Evolutionary conservation across 139 green algal genomes (phyloP).

Genomic region (Closterium sp.): DNA sequence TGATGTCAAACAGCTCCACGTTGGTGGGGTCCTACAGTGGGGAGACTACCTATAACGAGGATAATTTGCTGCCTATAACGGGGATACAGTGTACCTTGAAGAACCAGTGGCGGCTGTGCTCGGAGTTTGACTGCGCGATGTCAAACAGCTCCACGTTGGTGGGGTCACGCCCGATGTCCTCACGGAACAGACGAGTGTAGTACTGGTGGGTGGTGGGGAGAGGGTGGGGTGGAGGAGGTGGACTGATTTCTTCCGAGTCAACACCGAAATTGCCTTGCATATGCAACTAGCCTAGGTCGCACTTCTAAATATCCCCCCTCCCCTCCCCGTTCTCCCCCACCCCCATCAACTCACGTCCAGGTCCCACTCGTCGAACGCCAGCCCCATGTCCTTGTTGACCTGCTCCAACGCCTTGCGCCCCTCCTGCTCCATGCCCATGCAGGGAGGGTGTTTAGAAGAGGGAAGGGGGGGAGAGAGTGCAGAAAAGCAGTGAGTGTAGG

Average conservation of each 20-base stretch:
- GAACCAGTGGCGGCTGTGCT: conserved; percentile 71
- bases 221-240: too few relatives aligned
- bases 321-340: not conserved
- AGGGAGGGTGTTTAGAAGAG: not conserved
- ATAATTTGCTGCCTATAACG: conserved; percentile 69
- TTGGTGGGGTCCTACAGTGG: conserved; percentile 86
- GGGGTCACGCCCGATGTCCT: conserved; percentile 91
- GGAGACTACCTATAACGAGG: not conserved
- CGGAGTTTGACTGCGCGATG: conserved; percentile 93
- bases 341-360: conserved; percentile 12
- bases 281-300: too few relatives aligned
- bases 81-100: conserved; percentile 63
- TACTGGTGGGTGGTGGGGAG: conserved; percentile 23
- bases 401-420: conserved; percentile 23
- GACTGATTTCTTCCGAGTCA: too few relatives aligned
- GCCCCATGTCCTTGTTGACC: conserved; percentile 67
- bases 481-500: not conserved
- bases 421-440: conserved; percentile 4
- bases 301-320: too few relatives aligned
- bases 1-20: conserved; percentile 99
- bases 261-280: not conserved
- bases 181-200: conserved; percentile 58
- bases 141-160: conserved; percentile 99
- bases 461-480: not conserved
- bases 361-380: conserved; percentile 98